These are phyloP conservation scores for Trametes maxima DNA, from an alignment of 768 basidiomycete genomes.

Conservation along the genomic window DNA sequence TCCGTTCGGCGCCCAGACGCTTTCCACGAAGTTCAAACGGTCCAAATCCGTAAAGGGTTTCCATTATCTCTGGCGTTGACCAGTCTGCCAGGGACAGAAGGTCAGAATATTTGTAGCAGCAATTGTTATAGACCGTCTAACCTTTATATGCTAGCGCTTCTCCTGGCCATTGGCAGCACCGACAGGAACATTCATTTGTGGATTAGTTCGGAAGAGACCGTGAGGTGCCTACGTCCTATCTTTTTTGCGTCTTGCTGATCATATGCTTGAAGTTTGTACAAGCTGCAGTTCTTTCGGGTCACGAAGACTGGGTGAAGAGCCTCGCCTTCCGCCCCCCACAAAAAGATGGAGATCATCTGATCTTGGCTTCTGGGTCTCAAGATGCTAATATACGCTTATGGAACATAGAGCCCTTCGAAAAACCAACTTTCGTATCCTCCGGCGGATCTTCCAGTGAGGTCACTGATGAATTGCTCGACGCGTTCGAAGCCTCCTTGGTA, in stretches of 20 bases:
- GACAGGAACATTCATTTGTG: constrained; percentile 79
- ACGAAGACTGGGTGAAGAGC: constrained; percentile 94
- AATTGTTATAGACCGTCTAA: not conserved
- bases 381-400: constrained; percentile 93
- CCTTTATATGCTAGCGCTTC: constrained; percentile 43
- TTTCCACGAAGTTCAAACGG: constrained; percentile 50
- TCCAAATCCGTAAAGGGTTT: constrained; percentile 69
- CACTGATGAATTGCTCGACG: constrained; percentile 80
- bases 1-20: not conserved
- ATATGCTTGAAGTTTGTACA: constrained; percentile 52
- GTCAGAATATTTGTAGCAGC: constrained; percentile 41
- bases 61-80: constrained; percentile 71
- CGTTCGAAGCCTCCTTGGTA: constrained; percentile 81
- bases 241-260: not conserved
- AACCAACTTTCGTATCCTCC: constrained; percentile 13
- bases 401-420: constrained; percentile 66
- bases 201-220: constrained; percentile 61
- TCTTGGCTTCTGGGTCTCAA: constrained; percentile 93
- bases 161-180: constrained; percentile 86
- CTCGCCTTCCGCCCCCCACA: constrained; percentile 61
- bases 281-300: constrained; percentile 69
- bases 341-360: constrained; percentile 46
- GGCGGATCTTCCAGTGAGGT: constrained; percentile 33
- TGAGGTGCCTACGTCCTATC: constrained; percentile 27
- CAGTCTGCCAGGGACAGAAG: constrained; percentile 65